Evolutionary conservation across 306 rosid genomes (phyloP).

Genomic region (Lupinus albus): DNA sequence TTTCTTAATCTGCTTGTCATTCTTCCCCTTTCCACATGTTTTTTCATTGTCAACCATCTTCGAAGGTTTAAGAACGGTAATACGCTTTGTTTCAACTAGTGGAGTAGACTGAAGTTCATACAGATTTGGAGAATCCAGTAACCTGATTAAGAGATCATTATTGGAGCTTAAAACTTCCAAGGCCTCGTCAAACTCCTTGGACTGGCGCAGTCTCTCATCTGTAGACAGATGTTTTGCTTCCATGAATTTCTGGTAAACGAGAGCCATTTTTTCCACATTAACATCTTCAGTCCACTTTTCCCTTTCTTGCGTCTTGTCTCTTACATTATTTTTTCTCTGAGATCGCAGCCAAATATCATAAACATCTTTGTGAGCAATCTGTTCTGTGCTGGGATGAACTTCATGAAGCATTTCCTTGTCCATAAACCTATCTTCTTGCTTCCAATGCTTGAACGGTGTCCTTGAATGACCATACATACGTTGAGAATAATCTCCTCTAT

Average conservation of each 20-base stretch:
- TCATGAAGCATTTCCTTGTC: constrained; percentile 66
- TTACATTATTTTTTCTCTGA: constrained; percentile 50
- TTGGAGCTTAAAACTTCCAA: constrained; percentile 91
- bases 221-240: constrained; percentile 85
- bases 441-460: constrained; percentile 58
- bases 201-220: constrained; percentile 77
- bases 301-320: constrained; percentile 66
- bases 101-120: constrained; percentile 67
- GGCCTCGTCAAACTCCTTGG: constrained; percentile 84
- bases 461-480: constrained; percentile 56
- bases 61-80: constrained; percentile 93
- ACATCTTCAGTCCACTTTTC: constrained; percentile 58
- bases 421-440: constrained; percentile 57
- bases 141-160: constrained; percentile 68
- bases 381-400: constrained; percentile 56
- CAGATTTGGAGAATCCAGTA: constrained; percentile 77
- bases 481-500: constrained; percentile 56
- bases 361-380: constrained; percentile 65
- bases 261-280: constrained; percentile 71
- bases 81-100: constrained; percentile 75
- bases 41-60: constrained; percentile 70
- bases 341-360: constrained; percentile 79
- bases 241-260: constrained; percentile 74
- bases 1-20: constrained; percentile 55
- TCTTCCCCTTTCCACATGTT: constrained; percentile 48